Evolutionary conservation across 1,284 basidiomycete genomes (phyloP).

Genomic region (Pseudozyma pruni): DNA sequence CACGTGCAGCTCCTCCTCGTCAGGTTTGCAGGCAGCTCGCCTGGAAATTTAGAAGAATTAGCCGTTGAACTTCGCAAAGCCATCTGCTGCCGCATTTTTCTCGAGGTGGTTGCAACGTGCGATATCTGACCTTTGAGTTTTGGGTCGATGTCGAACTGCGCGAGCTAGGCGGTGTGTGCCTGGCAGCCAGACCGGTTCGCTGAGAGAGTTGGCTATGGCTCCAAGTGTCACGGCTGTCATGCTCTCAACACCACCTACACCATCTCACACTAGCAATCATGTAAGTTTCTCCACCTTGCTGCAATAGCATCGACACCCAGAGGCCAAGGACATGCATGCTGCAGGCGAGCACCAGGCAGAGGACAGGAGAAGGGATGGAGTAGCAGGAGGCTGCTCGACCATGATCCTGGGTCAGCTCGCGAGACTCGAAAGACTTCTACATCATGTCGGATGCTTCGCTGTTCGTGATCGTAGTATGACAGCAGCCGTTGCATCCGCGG

Average conservation of each 20-base stretch:
- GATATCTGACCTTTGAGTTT: too few relatives aligned
- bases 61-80: too few relatives aligned
- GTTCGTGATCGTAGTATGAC: too few relatives aligned
- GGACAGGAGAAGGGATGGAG: background rate
- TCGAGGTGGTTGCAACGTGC: background rate
- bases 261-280: conserved; percentile 32
- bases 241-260: conserved; percentile 39
- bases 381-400: background rate
- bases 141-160: too few relatives aligned
- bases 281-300: conserved; percentile 31
- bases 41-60: too few relatives aligned
- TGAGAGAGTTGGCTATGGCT: background rate
- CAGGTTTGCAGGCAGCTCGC: too few relatives aligned
- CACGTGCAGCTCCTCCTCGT: background rate
- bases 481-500: too few relatives aligned
- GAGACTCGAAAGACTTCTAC: too few relatives aligned
- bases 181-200: background rate
- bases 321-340: conserved; percentile 2
- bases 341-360: background rate
- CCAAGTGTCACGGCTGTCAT: conserved; percentile 7
- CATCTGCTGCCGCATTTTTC: background rate
- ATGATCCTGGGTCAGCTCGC: too few relatives aligned
- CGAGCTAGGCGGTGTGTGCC: too few relatives aligned
- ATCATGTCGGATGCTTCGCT: background rate
- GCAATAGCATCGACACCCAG: conserved; percentile 5